Percentiles rank a stretch among this genome's conserved stretches.
Evolutionary conservation across 441 rosid genomes (phyloP).

Genomic region (Eruca vesicaria): DNA sequence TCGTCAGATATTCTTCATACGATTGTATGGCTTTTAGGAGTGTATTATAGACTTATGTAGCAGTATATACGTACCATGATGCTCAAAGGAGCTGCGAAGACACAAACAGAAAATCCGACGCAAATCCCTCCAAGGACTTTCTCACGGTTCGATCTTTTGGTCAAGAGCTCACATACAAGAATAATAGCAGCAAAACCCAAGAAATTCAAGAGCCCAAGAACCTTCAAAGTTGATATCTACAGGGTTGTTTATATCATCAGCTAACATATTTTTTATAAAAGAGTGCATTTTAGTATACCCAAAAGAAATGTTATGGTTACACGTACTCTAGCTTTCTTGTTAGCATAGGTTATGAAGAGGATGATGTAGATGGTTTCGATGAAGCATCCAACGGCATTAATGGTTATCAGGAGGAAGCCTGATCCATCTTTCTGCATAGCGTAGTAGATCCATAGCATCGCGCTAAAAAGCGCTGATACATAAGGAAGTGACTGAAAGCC

Average conservation of each 20-base stretch:
- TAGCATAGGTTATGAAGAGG: slow-evolving; percentile 49
- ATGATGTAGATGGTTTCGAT: slow-evolving; percentile 52
- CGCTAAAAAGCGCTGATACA: slow-evolving; percentile 47
- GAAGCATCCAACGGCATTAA: slow-evolving; percentile 51
- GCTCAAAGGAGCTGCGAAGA: slow-evolving; percentile 59
- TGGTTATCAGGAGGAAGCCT: slow-evolving; percentile 56
- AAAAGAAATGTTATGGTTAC: neutral
- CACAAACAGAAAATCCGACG: slow-evolving; percentile 40
- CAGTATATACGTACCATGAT: slow-evolving; percentile 36
- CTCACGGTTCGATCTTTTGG: slow-evolving; percentile 40
- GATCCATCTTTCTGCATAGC: slow-evolving; percentile 43
- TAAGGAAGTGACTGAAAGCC: slow-evolving; percentile 61
- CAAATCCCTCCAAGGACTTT: slow-evolving; percentile 52
- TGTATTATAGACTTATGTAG: neutral
- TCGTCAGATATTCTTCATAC: neutral
- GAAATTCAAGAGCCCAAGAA: slow-evolving; percentile 40
- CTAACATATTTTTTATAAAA: neutral
- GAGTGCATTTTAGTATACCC: neutral
- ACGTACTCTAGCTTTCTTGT: slow-evolving; percentile 52
- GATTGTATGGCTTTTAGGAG: neutral
- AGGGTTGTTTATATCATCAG: neutral
- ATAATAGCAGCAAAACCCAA: slow-evolving; percentile 40
- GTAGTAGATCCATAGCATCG: slow-evolving; percentile 64
- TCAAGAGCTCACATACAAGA: slow-evolving; percentile 40
- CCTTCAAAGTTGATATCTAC: slow-evolving; percentile 46